A percentile compares a stretch with the other conserved stretches of the same genome.
Conservation (phyloP, 2,329 filamentous ascomycete species). For the Alternaria angustiovoidea region DNA sequence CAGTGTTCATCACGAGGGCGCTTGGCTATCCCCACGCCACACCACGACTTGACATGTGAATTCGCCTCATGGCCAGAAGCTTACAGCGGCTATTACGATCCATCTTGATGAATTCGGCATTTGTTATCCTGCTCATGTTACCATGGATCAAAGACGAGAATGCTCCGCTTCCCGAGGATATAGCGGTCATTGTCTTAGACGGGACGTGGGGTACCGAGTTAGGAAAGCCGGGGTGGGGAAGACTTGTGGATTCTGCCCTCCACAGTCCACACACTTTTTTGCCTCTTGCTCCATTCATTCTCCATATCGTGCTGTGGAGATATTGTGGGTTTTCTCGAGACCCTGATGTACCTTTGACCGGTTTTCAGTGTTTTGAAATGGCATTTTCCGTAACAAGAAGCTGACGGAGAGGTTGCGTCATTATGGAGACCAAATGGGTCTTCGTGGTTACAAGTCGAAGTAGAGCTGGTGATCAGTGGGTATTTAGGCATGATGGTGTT, state of each 20-base stretch:
- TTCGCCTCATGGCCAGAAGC: background rate
- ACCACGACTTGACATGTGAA: background rate
- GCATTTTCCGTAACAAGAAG: background rate
- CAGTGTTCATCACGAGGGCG: background rate
- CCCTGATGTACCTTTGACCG: background rate
- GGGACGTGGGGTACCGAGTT: background rate
- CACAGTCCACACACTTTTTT: background rate
- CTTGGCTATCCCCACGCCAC: background rate
- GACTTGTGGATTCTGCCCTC: background rate
- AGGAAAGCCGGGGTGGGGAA: background rate
- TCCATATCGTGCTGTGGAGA: background rate
- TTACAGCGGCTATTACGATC: background rate
- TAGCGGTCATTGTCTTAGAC: background rate
- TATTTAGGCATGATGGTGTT: background rate
- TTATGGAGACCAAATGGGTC: background rate
- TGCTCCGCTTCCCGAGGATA: background rate
- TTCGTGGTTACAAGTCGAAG: background rate
- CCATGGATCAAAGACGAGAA: background rate
- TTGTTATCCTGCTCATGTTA: too few relatives aligned
- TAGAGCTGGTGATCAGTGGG: background rate
- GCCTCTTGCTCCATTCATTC: background rate
- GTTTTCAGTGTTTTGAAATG: background rate
- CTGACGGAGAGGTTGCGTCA: background rate
- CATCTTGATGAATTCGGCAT: background rate
- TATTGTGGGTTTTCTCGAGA: background rate